A percentile compares a stretch with the other conserved stretches of the same genome.
Conservation (phyloP, 2,329 filamentous ascomycete genomes). For the Furcasterigmium sp. region DNA sequence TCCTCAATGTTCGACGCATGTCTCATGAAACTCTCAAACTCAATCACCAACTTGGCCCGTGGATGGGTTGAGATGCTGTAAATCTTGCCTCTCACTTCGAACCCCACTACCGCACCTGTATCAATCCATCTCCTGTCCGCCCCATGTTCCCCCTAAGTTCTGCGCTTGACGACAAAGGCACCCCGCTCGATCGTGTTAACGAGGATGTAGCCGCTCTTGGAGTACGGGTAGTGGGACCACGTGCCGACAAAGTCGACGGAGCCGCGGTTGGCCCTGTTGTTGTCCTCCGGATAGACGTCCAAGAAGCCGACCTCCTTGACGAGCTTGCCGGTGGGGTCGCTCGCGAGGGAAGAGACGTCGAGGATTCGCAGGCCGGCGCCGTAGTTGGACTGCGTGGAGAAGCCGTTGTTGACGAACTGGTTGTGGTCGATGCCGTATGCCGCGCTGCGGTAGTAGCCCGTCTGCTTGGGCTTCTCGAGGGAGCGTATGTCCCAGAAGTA, state of each 20-base stretch:
- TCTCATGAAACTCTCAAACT: no score
- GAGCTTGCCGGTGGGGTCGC: slow-evolving; percentile 27
- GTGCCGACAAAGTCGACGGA: slow-evolving; percentile 12
- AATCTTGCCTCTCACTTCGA: no score
- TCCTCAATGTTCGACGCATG: no score
- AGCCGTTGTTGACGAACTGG: slow-evolving; percentile 33
- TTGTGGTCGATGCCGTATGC: slow-evolving; percentile 36
- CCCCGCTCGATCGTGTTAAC: slow-evolving; percentile 17
- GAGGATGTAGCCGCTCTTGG: slow-evolving; percentile 13
- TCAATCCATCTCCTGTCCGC: no score
- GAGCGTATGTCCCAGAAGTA: slow-evolving; percentile 41
- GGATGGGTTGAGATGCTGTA: no score
- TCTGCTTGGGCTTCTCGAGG: slow-evolving; percentile 32
- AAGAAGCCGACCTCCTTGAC: slow-evolving; percentile 37
- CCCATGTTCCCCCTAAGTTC: no score
- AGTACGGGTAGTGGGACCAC: slow-evolving; percentile 13
- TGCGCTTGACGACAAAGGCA: slow-evolving; percentile 15
- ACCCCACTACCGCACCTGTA: no score
- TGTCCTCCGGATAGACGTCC: slow-evolving; percentile 33
- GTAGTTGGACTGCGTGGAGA: slow-evolving; percentile 39
- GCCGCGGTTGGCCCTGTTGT: slow-evolving; percentile 11
- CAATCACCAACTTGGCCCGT: no score
- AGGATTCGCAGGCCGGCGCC: slow-evolving; percentile 31
- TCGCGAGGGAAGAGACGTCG: slow-evolving; percentile 22
- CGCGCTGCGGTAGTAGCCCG: slow-evolving; percentile 30